These are phyloP conservation scores for Aureobasidium sp. DNA, from an alignment of 2,329 filamentous ascomycete species.

Conservation along the genomic window DNA sequence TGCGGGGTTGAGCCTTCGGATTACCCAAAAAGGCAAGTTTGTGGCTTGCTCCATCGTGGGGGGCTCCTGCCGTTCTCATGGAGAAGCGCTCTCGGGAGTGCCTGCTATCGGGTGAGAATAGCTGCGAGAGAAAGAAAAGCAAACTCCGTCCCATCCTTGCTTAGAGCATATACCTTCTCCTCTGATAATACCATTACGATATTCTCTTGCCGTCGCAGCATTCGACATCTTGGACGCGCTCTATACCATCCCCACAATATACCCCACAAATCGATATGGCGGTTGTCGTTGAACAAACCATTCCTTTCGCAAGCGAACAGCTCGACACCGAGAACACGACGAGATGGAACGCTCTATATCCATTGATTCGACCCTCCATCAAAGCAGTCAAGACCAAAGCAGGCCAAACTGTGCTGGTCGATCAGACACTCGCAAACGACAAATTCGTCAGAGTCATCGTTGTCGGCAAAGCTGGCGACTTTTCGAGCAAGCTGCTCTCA, in stretches of 20 bases:
- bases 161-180: neutral
- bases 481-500: conserved; percentile 30
- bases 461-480: conserved; percentile 25
- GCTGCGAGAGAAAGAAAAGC: neutral
- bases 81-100: neutral
- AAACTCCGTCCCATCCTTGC: neutral
- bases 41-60: neutral
- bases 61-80: neutral
- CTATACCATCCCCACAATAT: neutral
- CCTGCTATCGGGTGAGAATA: neutral
- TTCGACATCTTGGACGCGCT: neutral
- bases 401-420: conserved; percentile 28
- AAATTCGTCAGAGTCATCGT: conserved; percentile 26
- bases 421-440: conserved; percentile 23
- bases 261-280: conserved; percentile 23
- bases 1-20: neutral
- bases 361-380: conserved; percentile 29
- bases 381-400: conserved; percentile 23
- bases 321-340: conserved; percentile 27
- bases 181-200: neutral
- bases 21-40: neutral
- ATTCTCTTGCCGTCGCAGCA: neutral
- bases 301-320: conserved; percentile 25
- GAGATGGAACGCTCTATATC: conserved; percentile 29
- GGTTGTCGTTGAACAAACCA: conserved; percentile 31